Conservation (phyloP, 2,329 filamentous ascomycete genomes). For the Colletotrichum karsti region DNA sequence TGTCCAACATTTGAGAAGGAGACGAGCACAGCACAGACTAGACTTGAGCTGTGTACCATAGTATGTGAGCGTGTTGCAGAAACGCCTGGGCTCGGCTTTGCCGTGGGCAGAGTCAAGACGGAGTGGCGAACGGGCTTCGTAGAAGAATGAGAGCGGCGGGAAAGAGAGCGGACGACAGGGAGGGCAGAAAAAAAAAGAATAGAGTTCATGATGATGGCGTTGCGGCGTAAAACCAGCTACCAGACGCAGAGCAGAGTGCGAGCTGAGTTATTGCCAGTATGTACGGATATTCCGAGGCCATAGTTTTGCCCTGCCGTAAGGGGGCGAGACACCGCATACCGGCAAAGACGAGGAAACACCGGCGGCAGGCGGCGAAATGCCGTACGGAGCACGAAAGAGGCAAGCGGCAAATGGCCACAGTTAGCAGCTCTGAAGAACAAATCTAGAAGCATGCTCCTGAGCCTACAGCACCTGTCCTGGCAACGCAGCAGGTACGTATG, state of each 20-base stretch:
- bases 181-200: not conserved
- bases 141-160: not conserved
- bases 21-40: slow-evolving; percentile 14
- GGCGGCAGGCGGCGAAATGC: not conserved
- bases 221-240: not conserved
- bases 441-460: slow-evolving; percentile 24
- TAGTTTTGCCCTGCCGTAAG: not conserved
- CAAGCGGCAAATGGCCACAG: not conserved
- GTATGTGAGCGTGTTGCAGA: not conserved
- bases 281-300: not conserved
- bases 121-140: slow-evolving; percentile 5
- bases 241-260: not conserved
- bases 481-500: not conserved
- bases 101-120: slow-evolving; percentile 5
- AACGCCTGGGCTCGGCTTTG: slow-evolving; percentile 2
- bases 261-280: not conserved
- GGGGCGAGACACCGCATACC: not conserved
- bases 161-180: not conserved
- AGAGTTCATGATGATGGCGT: not conserved
- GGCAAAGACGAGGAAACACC: not conserved
- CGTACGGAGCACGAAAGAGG: not conserved
- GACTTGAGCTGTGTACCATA: slow-evolving; percentile 1
- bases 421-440: slow-evolving; percentile 1
- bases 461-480: slow-evolving; percentile 1
- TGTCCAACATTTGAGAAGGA: slow-evolving; percentile 21